These are phyloP conservation scores for Hygrophoropsis aurantiaca DNA, from an alignment of 768 basidiomycete genomes.

Conservation along the genomic window DNA sequence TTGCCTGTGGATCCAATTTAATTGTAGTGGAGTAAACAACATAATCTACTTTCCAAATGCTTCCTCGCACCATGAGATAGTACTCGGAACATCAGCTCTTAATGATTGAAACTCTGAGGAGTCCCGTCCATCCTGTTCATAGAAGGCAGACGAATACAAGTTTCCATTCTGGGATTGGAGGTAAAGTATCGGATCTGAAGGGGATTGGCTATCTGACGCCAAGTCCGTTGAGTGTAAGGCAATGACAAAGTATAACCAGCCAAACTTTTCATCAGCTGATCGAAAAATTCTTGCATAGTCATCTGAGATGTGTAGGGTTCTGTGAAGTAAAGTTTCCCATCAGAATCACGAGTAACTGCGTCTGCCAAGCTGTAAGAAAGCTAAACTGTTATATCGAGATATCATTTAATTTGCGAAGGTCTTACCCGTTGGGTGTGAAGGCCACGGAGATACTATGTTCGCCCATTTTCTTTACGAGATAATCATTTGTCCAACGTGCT, in stretches of 20 bases:
- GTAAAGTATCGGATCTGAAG: slow-evolving; percentile 53
- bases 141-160: slow-evolving; percentile 53
- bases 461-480: slow-evolving; percentile 58
- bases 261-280: slow-evolving; percentile 43
- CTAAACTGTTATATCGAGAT: slow-evolving; percentile 10
- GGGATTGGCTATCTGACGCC: too few relatives aligned
- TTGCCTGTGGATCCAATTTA: slow-evolving; percentile 37
- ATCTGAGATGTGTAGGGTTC: slow-evolving; percentile 74
- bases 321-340: slow-evolving; percentile 64
- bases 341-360: slow-evolving; percentile 55
- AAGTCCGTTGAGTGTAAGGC: neutral
- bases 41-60: slow-evolving; percentile 62
- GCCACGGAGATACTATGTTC: slow-evolving; percentile 64
- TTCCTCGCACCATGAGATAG: slow-evolving; percentile 74
- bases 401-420: neutral
- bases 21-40: neutral
- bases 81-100: slow-evolving; percentile 62
- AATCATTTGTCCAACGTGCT: slow-evolving; percentile 64
- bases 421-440: slow-evolving; percentile 82
- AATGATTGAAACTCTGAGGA: slow-evolving; percentile 63
- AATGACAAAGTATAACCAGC: slow-evolving; percentile 27
- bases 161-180: slow-evolving; percentile 95
- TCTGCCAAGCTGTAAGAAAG: slow-evolving; percentile 63
- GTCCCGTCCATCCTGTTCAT: slow-evolving; percentile 30
- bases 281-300: slow-evolving; percentile 60